Base-by-base conservation (phyloP, 441 rosid species). In the Arabidopsis lyrata region DNA sequence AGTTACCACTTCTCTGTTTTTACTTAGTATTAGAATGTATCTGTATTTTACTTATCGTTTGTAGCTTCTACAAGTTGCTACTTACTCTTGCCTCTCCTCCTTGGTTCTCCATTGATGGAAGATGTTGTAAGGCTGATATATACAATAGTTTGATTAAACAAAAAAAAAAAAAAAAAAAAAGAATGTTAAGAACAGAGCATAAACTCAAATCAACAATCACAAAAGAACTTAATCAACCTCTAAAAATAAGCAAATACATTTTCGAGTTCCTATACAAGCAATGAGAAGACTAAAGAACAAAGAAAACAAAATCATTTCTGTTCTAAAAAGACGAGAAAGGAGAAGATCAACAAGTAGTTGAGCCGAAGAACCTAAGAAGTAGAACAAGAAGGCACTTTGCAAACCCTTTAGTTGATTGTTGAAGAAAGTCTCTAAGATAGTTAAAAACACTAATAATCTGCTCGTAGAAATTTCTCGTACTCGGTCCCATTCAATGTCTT, bases 401-500 rank as follows among this genome's bases (percentile, higher is more conserved):
- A 67, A 59, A 66, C 31, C 47, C 61, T 50, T 52, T 41, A 36
- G 6, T n/a, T 34, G 11, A 38, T 3, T 42, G 36, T 53, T 16
- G 50, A 50, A 31, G 20, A 38, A 59, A 66, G 39, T 29, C 29
- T 36, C 39, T 50, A 9, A 15, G 13, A 42, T 34, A 15, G 41
- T 54, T 49, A 66, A 31, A 34, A 34, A 69, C 32, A 54, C 82
- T 80, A 83, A 59, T 87, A 88, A 82, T 91, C 95, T 18, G 85
- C 81, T 6, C 41, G 65, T 48, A 92, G 86, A 78, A 80, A 92
- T 50, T 80, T 83, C 83, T 83, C 87, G n/a, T 86, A 92, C 13
- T 53, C 81, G 1, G 98, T 92, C 68, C 98, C 95, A 15, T 82
- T 83, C 68, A 92, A 78, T 2, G 90, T 80, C 75, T 76, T 82